phyloP scores from a whole-genome alignment of 805 yeast genomes.

The Metschnikowia gruessii region DNA sequence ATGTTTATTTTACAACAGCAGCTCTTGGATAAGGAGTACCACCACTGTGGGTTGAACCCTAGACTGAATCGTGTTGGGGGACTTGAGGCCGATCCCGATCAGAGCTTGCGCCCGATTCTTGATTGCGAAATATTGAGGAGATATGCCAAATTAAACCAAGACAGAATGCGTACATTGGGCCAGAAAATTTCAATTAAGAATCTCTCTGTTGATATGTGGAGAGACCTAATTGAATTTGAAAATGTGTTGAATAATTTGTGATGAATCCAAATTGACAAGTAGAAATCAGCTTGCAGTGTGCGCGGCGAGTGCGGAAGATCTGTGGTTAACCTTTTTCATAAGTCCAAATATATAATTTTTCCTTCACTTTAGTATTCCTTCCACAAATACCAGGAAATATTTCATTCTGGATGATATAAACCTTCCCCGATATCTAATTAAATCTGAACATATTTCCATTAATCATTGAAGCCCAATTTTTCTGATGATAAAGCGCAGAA shows the following conservation, averaged over 20 bases:
- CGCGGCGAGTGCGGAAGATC: neutral
- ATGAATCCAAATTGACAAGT: neutral
- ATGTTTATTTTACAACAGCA: conserved; percentile 87
- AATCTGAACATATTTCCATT: neutral
- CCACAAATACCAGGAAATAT: neutral
- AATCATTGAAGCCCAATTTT: neutral
- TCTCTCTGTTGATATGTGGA: conserved; percentile 61
- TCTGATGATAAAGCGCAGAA: conserved; percentile 11
- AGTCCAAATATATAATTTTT: neutral
- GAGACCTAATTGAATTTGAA: conserved; percentile 59
- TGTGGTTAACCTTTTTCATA: neutral
- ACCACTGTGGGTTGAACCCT: conserved; percentile 79
- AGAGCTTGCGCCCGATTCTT: conserved; percentile 57
- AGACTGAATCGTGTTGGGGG: conserved; percentile 56
- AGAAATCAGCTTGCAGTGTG: neutral
- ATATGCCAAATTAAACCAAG: conserved; percentile 56
- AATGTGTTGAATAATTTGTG: conserved; percentile 33
- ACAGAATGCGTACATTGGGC: conserved; percentile 51
- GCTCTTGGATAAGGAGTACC: conserved; percentile 70
- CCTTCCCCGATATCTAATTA: neutral
- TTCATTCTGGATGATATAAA: neutral
- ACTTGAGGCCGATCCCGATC: conserved; percentile 31
- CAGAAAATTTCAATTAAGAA: conserved; percentile 55
- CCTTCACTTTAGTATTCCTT: neutral
- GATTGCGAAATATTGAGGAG: conserved; percentile 57